Percentiles rank a stretch among this genome's conserved stretches.
Conservation (phyloP, 495 filamentous ascomycete species). For the Podospora didyma region DNA sequence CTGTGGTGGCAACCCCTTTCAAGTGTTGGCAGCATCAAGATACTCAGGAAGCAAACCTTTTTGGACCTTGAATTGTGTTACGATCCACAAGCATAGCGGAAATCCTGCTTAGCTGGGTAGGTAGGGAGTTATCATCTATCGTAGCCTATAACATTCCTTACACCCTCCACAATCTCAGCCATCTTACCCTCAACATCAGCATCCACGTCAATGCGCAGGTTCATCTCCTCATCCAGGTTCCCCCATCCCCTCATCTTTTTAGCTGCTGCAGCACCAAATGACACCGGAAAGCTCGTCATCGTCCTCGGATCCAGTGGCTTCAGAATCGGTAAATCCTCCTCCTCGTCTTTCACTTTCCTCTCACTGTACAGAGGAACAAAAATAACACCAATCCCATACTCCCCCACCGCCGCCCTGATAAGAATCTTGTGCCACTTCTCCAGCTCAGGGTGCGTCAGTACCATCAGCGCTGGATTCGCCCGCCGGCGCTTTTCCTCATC, state of each 20-base stretch:
- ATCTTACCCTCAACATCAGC: conserved; percentile 10
- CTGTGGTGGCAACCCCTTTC: too few relatives aligned
- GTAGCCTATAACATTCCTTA: conserved; percentile 6
- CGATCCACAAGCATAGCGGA: too few relatives aligned
- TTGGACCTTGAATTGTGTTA: too few relatives aligned
- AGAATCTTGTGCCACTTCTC: conserved; percentile 14
- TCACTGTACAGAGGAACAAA: conserved; percentile 18
- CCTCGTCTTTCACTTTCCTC: conserved; percentile 1
- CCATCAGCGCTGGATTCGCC: conserved; percentile 19
- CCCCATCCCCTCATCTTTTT: not conserved
- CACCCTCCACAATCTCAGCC: conserved; percentile 13
- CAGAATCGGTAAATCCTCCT: conserved; percentile 17
- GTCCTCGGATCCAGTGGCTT: conserved; percentile 17
- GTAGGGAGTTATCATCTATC: too few relatives aligned
- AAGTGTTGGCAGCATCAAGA: too few relatives aligned
- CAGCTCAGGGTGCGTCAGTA: conserved; percentile 19
- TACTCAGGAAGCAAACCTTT: too few relatives aligned
- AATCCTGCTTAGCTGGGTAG: too few relatives aligned
- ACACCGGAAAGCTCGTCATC: conserved; percentile 16
- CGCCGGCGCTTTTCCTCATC: conserved; percentile 7
- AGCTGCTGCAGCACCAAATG: not conserved
- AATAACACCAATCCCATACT: conserved; percentile 18
- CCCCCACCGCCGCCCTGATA: conserved; percentile 10
- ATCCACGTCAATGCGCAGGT: conserved; percentile 10
- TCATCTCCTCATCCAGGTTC: conserved; percentile 12